Conservation (phyloP, 495 filamentous ascomycete genomes). For the Neurospora sp. region DNA sequence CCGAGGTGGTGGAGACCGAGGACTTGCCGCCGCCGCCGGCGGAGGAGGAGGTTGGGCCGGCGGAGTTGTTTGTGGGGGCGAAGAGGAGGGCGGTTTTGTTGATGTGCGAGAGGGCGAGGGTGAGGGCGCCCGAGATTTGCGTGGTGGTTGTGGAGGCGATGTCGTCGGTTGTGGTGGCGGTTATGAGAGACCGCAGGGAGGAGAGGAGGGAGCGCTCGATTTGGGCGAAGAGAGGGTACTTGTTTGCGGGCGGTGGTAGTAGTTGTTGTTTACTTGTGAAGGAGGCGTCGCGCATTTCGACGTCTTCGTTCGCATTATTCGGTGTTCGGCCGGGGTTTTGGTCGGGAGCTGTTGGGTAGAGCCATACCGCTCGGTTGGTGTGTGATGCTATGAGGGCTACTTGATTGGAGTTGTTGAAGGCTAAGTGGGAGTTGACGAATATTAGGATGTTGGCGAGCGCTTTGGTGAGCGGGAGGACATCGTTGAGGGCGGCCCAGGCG, state of each 20-base stretch:
- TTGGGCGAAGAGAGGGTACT: conserved; percentile 83
- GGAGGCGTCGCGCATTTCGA: conserved; percentile 34
- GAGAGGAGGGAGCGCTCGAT: conserved; percentile 68
- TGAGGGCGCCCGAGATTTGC: conserved; percentile 83
- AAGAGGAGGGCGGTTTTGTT: conserved; percentile 46
- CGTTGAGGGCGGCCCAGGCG: conserved; percentile 73
- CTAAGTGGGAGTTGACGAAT: conserved; percentile 92
- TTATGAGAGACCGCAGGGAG: conserved; percentile 60
- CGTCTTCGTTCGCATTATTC: conserved; percentile 19
- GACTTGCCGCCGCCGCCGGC: conserved; percentile 8
- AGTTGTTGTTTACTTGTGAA: conserved; percentile 4
- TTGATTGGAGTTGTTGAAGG: conserved; percentile 84
- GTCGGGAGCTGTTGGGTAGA: conserved; percentile 55
- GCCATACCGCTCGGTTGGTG: conserved; percentile 70
- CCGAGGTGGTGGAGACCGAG: conserved; percentile 9
- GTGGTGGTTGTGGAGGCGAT: conserved; percentile 54
- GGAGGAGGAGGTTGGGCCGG: conserved; percentile 14
- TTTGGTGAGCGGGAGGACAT: conserved; percentile 70
- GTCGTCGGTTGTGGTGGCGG: conserved; percentile 48
- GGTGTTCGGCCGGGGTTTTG: background rate
- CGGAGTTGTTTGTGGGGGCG: conserved; percentile 12
- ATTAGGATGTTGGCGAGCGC: conserved; percentile 85
- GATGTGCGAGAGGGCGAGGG: conserved; percentile 80
- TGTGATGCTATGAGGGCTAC: conserved; percentile 90
- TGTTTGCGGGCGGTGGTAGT: conserved; percentile 50